Evolutionary conservation across 768 basidiomycete genomes (phyloP).

Genomic region (Sporobolomyces roseus): DNA sequence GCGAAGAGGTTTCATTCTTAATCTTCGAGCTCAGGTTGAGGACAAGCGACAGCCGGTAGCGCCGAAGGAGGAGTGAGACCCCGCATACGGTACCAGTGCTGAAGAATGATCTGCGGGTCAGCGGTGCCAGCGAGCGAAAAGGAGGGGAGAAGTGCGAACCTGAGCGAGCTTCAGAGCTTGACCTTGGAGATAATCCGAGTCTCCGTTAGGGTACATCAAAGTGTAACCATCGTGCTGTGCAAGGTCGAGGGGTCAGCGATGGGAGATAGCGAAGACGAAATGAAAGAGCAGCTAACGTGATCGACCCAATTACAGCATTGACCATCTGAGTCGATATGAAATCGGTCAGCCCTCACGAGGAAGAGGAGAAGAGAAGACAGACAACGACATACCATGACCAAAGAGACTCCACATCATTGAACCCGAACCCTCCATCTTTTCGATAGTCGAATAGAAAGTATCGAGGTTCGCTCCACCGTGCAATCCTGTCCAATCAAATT

Average conservation of each 20-base stretch:
- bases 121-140: neutral
- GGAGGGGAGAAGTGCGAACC: neutral
- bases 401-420: slow-evolving; percentile 48
- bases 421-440: slow-evolving; percentile 37
- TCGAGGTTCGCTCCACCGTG: slow-evolving; percentile 37
- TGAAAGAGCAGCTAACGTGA: slow-evolving; percentile 23
- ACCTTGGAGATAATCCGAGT: neutral
- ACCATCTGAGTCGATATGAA: slow-evolving; percentile 31
- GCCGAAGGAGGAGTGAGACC: slow-evolving; percentile 27
- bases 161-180: slow-evolving; percentile 12
- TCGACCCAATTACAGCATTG: slow-evolving; percentile 37
- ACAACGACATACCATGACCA: slow-evolving; percentile 40
- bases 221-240: slow-evolving; percentile 41
- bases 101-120: neutral
- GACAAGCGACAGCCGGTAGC: slow-evolving; percentile 39
- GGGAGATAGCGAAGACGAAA: neutral
- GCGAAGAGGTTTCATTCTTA: too few species aligned
- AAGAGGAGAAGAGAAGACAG: neutral
- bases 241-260: neutral
- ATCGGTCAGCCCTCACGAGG: neutral
- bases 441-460: slow-evolving; percentile 38
- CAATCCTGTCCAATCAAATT: slow-evolving; percentile 46
- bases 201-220: slow-evolving; percentile 38
- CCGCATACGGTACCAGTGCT: slow-evolving; percentile 35
- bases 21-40: slow-evolving; percentile 23